Evolutionary conservation across 106 monocot genomes (phyloP).

Genomic region (Platanthera guangdongensis): DNA sequence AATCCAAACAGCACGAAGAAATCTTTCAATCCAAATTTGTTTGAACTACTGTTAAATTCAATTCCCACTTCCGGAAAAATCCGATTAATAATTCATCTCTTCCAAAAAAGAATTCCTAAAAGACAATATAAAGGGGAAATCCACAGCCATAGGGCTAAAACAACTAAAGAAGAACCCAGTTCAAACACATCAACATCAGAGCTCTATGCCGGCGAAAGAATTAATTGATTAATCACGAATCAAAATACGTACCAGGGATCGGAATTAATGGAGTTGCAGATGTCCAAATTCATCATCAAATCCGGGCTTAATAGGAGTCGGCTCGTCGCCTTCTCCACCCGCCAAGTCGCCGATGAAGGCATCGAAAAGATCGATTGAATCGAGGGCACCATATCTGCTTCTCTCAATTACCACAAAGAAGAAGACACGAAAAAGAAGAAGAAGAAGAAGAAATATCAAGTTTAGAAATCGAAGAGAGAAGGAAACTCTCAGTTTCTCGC

Average conservation of each 20-base stretch:
- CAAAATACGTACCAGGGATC: slow-evolving; percentile 30
- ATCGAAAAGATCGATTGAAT: slow-evolving; percentile 3
- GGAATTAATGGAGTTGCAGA: slow-evolving; percentile 49
- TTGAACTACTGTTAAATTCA: background rate
- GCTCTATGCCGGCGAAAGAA: background rate
- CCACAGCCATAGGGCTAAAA: background rate
- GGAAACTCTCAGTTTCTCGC: background rate
- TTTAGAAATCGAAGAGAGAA: background rate
- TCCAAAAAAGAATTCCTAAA: background rate
- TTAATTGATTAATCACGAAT: background rate
- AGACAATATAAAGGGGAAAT: background rate
- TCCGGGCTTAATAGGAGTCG: slow-evolving; percentile 45
- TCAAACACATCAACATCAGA: background rate
- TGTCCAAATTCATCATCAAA: slow-evolving; percentile 55
- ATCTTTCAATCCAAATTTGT: background rate
- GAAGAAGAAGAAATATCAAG: background rate
- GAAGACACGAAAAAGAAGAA: background rate
- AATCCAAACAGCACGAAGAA: background rate
- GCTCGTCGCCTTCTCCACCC: slow-evolving; percentile 65
- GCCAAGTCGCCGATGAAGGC: slow-evolving; percentile 20
- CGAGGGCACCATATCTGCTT: slow-evolving; percentile 9
- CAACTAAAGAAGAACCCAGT: background rate
- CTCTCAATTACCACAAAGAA: background rate
- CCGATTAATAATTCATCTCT: background rate
- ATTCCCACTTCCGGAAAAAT: background rate